These are phyloP conservation scores for Penicillium samsonianum DNA, from an alignment of 495 filamentous ascomycete genomes.

Conservation along the genomic window DNA sequence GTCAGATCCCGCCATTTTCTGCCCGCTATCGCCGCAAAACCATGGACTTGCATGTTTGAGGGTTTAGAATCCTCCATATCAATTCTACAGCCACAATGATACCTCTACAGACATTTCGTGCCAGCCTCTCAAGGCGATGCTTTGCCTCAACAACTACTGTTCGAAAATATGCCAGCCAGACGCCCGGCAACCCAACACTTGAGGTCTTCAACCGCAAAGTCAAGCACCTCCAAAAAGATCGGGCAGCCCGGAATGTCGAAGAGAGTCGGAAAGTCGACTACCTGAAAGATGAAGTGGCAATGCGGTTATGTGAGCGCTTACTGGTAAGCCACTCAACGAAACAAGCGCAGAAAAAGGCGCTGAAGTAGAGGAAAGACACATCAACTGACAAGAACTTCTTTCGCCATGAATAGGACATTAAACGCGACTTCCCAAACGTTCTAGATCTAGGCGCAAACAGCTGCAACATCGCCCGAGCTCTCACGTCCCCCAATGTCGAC, in stretches of 20 bases:
- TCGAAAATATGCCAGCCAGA: slow-evolving; percentile 73
- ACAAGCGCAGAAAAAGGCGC: background rate
- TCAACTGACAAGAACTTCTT: slow-evolving; percentile 14
- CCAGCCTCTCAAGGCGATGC: slow-evolving; percentile 22
- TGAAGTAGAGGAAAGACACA: background rate
- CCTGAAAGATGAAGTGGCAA: slow-evolving; percentile 86
- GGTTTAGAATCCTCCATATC: slow-evolving; percentile 9
- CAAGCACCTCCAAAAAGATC: slow-evolving; percentile 89
- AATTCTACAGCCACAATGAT: slow-evolving; percentile 25
- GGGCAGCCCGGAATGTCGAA: slow-evolving; percentile 70
- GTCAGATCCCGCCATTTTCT: slow-evolving; percentile 27
- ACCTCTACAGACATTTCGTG: slow-evolving; percentile 31
- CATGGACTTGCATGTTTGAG: slow-evolving; percentile 12
- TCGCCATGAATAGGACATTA: slow-evolving; percentile 69
- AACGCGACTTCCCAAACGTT: slow-evolving; percentile 76
- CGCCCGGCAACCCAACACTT: slow-evolving; percentile 70
- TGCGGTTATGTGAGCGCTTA: slow-evolving; percentile 80
- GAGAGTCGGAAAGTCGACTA: slow-evolving; percentile 81
- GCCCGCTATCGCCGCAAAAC: slow-evolving; percentile 7
- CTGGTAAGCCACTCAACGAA: slow-evolving; percentile 54
- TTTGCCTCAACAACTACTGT: slow-evolving; percentile 15
- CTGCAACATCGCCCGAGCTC: slow-evolving; percentile 84
- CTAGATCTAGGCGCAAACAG: slow-evolving; percentile 96
- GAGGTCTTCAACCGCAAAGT: slow-evolving; percentile 87
- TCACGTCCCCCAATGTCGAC: slow-evolving; percentile 68